Evolutionary conservation across 83 land plant species (phyloP).

Genomic region (Picea abies): DNA sequence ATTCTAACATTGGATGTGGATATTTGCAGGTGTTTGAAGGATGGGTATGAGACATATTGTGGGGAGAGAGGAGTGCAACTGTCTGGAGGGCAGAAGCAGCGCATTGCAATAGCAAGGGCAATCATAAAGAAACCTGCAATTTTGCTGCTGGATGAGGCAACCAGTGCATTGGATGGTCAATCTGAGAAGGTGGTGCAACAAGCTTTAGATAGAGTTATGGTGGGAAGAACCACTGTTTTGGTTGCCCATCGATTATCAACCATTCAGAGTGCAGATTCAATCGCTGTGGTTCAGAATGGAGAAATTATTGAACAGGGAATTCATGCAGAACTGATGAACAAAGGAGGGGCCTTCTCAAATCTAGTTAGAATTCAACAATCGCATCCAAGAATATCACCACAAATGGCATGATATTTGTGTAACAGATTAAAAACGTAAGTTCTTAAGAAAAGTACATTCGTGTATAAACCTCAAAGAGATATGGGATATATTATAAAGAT

Average conservation of each 20-base stretch:
- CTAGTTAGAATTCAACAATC: background rate
- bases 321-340: background rate
- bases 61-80: conserved; percentile 15
- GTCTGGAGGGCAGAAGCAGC: conserved; percentile 17
- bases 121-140: conserved; percentile 13
- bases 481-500: too few species aligned
- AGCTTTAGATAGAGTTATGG: conserved; percentile 9
- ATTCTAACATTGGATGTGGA: too few species aligned
- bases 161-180: conserved; percentile 14
- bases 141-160: conserved; percentile 17
- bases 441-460: too few species aligned
- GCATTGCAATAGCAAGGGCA: conserved; percentile 18
- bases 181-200: conserved; percentile 11
- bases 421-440: too few species aligned
- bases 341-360: conserved; percentile 3
- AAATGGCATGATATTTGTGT: too few species aligned
- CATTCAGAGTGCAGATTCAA: background rate
- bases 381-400: background rate
- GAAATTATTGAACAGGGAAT: background rate
- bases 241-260: conserved; percentile 6
- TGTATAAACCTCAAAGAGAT: too few species aligned
- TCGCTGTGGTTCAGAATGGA: conserved; percentile 1
- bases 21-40: background rate
- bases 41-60: too few species aligned
- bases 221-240: conserved; percentile 7